phyloP scores from a whole-genome alignment of 352 stramenopile genomes.

The Phytophthora tubulina region DNA sequence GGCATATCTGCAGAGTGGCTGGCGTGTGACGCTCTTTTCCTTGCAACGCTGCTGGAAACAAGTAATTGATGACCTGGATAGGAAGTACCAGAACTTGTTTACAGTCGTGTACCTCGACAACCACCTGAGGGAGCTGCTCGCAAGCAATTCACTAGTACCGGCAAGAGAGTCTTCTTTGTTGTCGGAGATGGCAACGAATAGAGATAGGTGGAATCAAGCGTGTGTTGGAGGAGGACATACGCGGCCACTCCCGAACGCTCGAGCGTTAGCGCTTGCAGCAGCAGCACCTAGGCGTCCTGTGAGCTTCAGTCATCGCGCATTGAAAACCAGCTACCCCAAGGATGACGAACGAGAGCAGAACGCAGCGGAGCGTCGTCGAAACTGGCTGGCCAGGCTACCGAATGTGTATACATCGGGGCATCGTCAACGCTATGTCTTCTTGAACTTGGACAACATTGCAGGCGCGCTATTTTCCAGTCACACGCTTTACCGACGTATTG shows the following conservation, averaged over 20 bases:
- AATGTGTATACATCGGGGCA: too few species aligned
- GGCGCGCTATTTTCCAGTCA: too few species aligned
- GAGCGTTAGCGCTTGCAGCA: conserved; percentile 15
- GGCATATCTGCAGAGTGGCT: conserved; percentile 16
- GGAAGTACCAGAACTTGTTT: not conserved
- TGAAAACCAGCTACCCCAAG: not conserved
- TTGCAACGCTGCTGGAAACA: conserved; percentile 20
- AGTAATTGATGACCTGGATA: conserved; percentile 7
- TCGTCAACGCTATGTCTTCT: too few species aligned
- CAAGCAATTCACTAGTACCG: not conserved
- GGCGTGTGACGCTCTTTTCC: conserved; percentile 20
- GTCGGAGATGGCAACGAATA: conserved; percentile 6
- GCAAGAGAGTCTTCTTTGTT: not conserved
- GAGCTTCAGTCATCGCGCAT: not conserved
- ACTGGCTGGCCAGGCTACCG: too few species aligned
- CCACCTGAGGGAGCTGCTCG: conserved; percentile 5
- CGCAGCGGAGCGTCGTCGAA: not conserved
- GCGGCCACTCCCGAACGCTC: not conserved
- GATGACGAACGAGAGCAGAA: not conserved
- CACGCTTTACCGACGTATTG: too few species aligned
- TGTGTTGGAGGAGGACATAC: not conserved
- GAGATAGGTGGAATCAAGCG: conserved; percentile 3
- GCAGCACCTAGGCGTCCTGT: not conserved
- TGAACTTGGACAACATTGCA: too few species aligned
- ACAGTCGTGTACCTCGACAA: conserved; percentile 11